Base-by-base conservation (phyloP, 2,329 filamentous ascomycete species). In the Cladobotryum mycophilum region DNA sequence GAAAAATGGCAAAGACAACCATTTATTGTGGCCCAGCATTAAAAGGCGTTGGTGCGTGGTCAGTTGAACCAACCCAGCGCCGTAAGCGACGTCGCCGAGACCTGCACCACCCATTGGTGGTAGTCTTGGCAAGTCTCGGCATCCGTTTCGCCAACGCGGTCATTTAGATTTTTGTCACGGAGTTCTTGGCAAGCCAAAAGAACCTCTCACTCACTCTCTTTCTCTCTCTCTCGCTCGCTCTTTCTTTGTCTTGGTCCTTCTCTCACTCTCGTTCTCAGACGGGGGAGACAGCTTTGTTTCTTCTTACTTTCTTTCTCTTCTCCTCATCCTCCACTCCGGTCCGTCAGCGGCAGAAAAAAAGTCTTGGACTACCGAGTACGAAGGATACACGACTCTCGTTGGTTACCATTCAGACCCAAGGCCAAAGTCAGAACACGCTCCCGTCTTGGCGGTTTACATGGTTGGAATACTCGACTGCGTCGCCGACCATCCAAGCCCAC, bases 71-170 rank as follows among this genome's bases (percentile, higher is more conserved):
- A 46, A 34, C 20, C 25, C 38, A 42, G 36, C 34, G n/a, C 50
- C 43, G 48, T 51, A 51, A 53, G 51, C 51, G 46, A 53, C 44
- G 44, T 38, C 40, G 49, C 51, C 51, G 51, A 53, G 48, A 51
- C 48, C 44, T 53, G 51, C 51, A 53, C 45, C 43, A 48, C 51
- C 45, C 18, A 45, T 17, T 33, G 50, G 50, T 37, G 41, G 43
- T 47, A 36, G 51, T 34, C 51, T 53, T 53, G 51, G 51, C 51
- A 53, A 53, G 51, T 53, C 47, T 53, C 44, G 51, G 51, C 48
- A 51, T 48, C 36, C 45, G 41, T 42, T 49, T 46, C 42, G 42
- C 51, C 51, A 53, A 53, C 43, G 43, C 51, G 33, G 30, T 45
- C 37, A 41, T 42, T 49, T 34, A 17, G 36, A 38, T 38, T 17